Evolutionary conservation across 176 grass and related monocot genomes (phyloP).

Genomic region (Bolboschoenus planiculmis): DNA sequence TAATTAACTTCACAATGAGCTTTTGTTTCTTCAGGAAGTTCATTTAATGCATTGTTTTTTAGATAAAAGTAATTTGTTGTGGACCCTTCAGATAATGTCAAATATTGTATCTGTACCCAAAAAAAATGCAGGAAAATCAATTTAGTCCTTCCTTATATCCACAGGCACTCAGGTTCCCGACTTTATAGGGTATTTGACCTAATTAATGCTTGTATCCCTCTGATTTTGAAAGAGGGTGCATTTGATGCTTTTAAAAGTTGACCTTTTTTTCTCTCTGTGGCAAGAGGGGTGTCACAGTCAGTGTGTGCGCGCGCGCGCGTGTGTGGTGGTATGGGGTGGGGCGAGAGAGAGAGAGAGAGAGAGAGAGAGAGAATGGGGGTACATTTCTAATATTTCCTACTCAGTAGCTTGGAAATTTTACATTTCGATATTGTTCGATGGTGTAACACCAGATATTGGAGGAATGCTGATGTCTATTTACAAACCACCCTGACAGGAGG

Average conservation of each 20-base stretch:
- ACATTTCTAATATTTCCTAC: background rate
- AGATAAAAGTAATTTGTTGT: background rate
- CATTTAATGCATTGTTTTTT: conserved; percentile 11
- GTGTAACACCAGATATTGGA: too few species aligned
- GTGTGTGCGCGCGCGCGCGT: too few species aligned
- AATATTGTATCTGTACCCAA: background rate
- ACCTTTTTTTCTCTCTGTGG: too few species aligned
- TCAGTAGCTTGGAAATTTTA: background rate
- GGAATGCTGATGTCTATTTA: too few species aligned
- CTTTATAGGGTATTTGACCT: background rate
- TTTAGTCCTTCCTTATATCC: background rate
- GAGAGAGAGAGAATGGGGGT: background rate
- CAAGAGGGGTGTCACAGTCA: too few species aligned
- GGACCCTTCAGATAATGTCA: background rate
- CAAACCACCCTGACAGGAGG: background rate
- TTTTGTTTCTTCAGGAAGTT: background rate
- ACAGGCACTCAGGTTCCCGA: background rate
- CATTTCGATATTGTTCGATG: too few species aligned
- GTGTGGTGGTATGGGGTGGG: background rate
- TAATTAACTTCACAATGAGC: background rate
- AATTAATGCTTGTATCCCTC: background rate
- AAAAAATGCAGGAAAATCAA: background rate
- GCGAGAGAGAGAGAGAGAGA: too few species aligned
- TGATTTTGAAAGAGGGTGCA: too few species aligned
- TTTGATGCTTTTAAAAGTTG: too few species aligned